A percentile compares a stretch with the other conserved stretches of the same genome.
phyloP scores from a whole-genome alignment of 2,329 filamentous ascomycete species.

The Diaporthe sp. region DNA sequence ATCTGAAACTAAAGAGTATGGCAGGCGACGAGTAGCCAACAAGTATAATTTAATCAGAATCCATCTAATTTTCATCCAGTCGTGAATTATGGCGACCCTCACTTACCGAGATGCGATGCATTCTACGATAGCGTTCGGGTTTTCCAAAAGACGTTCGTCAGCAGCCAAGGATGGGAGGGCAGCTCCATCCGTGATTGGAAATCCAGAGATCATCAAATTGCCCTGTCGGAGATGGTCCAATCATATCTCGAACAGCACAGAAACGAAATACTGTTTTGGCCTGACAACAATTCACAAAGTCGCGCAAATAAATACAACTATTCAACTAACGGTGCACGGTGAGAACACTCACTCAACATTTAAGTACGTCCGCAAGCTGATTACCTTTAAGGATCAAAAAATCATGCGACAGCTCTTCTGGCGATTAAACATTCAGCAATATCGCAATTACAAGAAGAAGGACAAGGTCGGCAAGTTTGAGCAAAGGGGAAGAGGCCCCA shows the following conservation, averaged over 20 bases:
- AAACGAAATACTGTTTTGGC: not conserved
- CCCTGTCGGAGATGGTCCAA: not conserved
- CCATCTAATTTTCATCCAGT: too few relatives aligned
- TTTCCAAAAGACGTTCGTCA: not conserved
- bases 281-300: not conserved
- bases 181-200: slow-evolving; percentile 1
- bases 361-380: not conserved
- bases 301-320: not conserved
- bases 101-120: not conserved
- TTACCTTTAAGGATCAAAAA: not conserved
- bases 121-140: not conserved
- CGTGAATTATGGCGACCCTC: not conserved
- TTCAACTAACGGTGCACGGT: not conserved
- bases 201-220: not conserved
- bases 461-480: too few relatives aligned
- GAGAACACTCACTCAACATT: not conserved
- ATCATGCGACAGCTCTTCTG: not conserved
- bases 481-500: not conserved
- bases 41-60: too few relatives aligned
- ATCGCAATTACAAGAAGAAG: not conserved
- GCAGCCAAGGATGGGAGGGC: not conserved
- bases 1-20: too few relatives aligned
- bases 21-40: too few relatives aligned
- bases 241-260: not conserved
- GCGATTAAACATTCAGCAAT: not conserved